These are phyloP conservation scores for Rhizopogon salebrosus DNA, from an alignment of 768 basidiomycete species.

Conservation along the genomic window DNA sequence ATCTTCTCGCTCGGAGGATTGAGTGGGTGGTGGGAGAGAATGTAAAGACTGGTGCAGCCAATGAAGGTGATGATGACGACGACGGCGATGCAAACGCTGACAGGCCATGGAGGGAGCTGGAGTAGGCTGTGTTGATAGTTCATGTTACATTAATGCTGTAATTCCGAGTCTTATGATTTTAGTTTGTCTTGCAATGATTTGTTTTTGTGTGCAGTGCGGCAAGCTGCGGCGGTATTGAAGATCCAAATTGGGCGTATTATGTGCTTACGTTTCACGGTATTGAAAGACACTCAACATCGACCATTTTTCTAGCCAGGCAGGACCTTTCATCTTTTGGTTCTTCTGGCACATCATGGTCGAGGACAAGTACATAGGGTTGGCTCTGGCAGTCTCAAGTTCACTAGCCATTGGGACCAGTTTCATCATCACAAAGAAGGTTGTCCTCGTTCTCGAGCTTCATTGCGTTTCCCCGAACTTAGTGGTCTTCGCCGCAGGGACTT, in stretches of 20 bases:
- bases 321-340: not conserved
- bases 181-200: not conserved
- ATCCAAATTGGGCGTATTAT: not conserved
- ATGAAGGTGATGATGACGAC: constrained; percentile 7
- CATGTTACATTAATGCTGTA: not conserved
- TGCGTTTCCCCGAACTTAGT: not conserved
- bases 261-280: not conserved
- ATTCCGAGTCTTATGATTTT: not conserved
- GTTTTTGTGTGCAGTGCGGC: not conserved
- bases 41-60: constrained; percentile 4
- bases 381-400: constrained; percentile 80
- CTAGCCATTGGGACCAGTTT: constrained; percentile 92
- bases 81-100: constrained; percentile 30
- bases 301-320: not conserved
- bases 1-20: constrained; percentile 35
- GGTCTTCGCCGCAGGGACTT: constrained; percentile 58
- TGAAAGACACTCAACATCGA: not conserved
- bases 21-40: constrained; percentile 24
- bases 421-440: constrained; percentile 98
- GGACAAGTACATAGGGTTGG: constrained; percentile 94
- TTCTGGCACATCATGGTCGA: constrained; percentile 52
- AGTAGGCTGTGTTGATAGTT: constrained; percentile 15
- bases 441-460: constrained; percentile 4
- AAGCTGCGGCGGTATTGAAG: not conserved
- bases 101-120: constrained; percentile 37